These are phyloP conservation scores for Petrea volubilis DNA, from an alignment of 257 asterid genomes.

Conservation along the genomic window DNA sequence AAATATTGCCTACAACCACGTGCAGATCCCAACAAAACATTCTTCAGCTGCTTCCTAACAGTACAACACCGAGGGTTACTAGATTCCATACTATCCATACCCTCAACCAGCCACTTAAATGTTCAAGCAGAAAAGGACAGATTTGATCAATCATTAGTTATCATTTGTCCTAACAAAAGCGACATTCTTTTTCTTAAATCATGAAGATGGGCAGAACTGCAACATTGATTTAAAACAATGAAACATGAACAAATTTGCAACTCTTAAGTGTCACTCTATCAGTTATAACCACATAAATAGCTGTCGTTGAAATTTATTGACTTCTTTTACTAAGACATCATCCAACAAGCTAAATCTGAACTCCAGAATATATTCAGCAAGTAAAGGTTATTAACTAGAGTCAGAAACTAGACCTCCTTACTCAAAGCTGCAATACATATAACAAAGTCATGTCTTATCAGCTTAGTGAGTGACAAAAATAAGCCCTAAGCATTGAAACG, in stretches of 20 bases:
- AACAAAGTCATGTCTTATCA: slow-evolving; percentile 4
- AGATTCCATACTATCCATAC: slow-evolving; percentile 11
- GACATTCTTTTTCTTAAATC: not conserved
- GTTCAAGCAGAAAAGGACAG: not conserved
- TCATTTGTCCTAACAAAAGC: slow-evolving; percentile 1
- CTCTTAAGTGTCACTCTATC: not conserved
- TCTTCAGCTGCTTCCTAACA: slow-evolving; percentile 5
- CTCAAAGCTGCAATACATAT: slow-evolving; percentile 8
- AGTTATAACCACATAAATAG: slow-evolving; percentile 11
- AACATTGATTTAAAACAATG: slow-evolving; percentile 1
- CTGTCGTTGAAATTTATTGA: not conserved
- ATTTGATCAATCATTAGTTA: slow-evolving; percentile 14
- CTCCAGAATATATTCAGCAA: slow-evolving; percentile 3
- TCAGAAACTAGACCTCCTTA: slow-evolving; percentile 6
- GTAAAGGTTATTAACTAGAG: not conserved
- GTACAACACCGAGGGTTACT: not conserved
- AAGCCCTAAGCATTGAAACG: not conserved
- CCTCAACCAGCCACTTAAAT: slow-evolving; percentile 11
- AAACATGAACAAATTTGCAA: slow-evolving; percentile 4
- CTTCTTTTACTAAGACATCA: not conserved
- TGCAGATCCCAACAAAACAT: slow-evolving; percentile 16
- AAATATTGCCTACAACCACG: not conserved
- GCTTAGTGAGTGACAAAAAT: slow-evolving; percentile 1
- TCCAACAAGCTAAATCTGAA: not conserved
- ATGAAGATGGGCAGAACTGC: not conserved